Conservation (phyloP, 805 yeast genomes). For the Starmerella stigmatis region DNA sequence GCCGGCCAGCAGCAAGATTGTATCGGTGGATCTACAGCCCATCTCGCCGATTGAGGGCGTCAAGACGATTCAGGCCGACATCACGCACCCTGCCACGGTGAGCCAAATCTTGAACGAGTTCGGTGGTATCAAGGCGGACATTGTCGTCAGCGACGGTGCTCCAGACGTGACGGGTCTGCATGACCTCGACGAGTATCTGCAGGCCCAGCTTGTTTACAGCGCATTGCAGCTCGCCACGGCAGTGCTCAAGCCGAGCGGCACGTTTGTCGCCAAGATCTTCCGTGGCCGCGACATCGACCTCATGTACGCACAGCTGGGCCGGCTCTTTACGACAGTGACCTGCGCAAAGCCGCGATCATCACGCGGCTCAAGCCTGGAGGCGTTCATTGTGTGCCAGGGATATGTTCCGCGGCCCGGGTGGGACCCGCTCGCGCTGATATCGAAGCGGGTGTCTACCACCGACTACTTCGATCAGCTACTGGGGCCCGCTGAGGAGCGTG, state of each 20-base stretch:
- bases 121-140: constrained; percentile 88
- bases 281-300: constrained; percentile 93
- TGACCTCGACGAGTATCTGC: constrained; percentile 92
- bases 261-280: constrained; percentile 91
- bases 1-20: constrained; percentile 57
- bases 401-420: constrained; percentile 77
- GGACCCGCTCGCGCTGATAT: constrained; percentile 43
- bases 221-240: constrained; percentile 90
- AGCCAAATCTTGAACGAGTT: constrained; percentile 64
- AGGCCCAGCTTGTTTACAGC: constrained; percentile 83
- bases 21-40: constrained; percentile 93
- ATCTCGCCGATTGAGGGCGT: constrained; percentile 95
- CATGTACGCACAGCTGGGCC: constrained; percentile 83
- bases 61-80: constrained; percentile 86
- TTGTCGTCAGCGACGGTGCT: constrained; percentile 95
- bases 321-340: constrained; percentile 70
- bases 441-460: constrained; percentile 46
- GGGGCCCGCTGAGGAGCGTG: constrained; percentile 54
- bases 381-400: constrained; percentile 85
- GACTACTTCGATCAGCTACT: constrained; percentile 57
- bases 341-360: constrained; percentile 97
- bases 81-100: constrained; percentile 88
- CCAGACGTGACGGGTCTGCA: constrained; percentile 98
- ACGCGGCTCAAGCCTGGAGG: constrained; percentile 86
- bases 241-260: constrained; percentile 77